These are phyloP conservation scores for Hyaloscypha bicolor DNA, from an alignment of 495 filamentous ascomycete genomes.

Conservation along the genomic window DNA sequence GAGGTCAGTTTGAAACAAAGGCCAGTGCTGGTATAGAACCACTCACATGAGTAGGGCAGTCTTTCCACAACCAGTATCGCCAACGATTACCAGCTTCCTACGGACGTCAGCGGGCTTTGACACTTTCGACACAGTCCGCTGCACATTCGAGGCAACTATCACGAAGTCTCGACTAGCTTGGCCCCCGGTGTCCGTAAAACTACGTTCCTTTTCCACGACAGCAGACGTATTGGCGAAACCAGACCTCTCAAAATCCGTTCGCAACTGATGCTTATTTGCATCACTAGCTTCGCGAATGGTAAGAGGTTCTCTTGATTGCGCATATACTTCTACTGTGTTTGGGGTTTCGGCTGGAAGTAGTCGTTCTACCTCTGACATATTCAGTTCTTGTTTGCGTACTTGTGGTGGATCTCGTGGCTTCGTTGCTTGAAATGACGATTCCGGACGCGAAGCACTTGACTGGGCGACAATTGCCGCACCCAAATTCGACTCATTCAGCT, in stretches of 20 bases:
- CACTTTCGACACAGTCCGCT: background rate
- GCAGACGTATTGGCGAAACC: background rate
- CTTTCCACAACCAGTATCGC: constrained; percentile 35
- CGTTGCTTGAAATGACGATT: constrained; percentile 23
- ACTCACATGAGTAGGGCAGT: constrained; percentile 34
- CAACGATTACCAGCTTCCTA: constrained; percentile 22
- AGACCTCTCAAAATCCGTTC: background rate
- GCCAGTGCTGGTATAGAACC: constrained; percentile 13
- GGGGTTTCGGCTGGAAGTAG: no score
- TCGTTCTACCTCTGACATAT: no score
- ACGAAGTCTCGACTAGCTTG: constrained; percentile 8
- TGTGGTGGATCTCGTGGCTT: constrained; percentile 19
- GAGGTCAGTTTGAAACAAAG: constrained; percentile 7
- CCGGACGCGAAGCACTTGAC: constrained; percentile 1
- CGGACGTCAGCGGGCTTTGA: background rate
- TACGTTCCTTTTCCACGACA: constrained; percentile 2
- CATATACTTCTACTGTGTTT: no score
- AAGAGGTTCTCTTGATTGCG: no score
- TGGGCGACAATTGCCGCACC: constrained; percentile 7
- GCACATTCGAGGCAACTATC: background rate
- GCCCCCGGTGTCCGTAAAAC: background rate
- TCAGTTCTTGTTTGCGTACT: background rate
- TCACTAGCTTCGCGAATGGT: background rate
- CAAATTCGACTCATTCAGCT: constrained; percentile 15
- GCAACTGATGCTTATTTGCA: background rate